These are phyloP conservation scores for Phlyctochytrium bullatum DNA, from an alignment of 192 early-diverging fungal genomes.

Conservation along the genomic window DNA sequence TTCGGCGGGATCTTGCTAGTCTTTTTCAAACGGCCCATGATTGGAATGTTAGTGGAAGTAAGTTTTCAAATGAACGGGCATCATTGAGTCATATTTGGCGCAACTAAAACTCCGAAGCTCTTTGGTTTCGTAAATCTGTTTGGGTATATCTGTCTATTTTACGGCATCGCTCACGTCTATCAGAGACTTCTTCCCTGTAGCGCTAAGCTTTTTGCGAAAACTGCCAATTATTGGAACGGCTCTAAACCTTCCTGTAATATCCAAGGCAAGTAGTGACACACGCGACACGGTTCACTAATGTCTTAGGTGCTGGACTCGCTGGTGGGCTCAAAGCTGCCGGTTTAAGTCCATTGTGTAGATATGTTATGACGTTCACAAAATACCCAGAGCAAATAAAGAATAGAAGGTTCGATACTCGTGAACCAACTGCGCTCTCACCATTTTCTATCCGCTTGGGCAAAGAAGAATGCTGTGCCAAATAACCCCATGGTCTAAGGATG, in stretches of 20 bases:
- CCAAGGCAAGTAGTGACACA: conserved; percentile 49
- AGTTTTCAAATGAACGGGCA: conserved; percentile 1
- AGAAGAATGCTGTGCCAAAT: too few relatives aligned
- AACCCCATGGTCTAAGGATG: too few relatives aligned
- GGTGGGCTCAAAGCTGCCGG: conserved; percentile 54
- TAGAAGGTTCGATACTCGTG: too few relatives aligned
- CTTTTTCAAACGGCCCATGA: conserved; percentile 83
- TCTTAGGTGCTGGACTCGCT: conserved; percentile 50
- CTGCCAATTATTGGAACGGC: conserved; percentile 88
- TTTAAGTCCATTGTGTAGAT: background rate
- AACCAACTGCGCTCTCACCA: too few relatives aligned
- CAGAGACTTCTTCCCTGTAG: conserved; percentile 97
- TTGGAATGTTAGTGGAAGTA: conserved; percentile 82
- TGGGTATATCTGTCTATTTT: conserved; percentile 55
- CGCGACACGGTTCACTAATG: background rate
- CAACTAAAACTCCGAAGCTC: conserved; percentile 13
- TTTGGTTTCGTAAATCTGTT: conserved; percentile 98
- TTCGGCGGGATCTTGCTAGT: conserved; percentile 86
- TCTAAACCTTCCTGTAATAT: conserved; percentile 79
- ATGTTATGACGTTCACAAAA: too few relatives aligned
- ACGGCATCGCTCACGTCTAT: background rate
- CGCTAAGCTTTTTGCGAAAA: conserved; percentile 80
- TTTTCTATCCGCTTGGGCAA: too few relatives aligned
- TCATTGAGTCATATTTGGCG: background rate
- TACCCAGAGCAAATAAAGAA: too few relatives aligned